Evolutionary conservation across 192 early-diverging fungal genomes (phyloP).

Genomic region (Backusella sp.): DNA sequence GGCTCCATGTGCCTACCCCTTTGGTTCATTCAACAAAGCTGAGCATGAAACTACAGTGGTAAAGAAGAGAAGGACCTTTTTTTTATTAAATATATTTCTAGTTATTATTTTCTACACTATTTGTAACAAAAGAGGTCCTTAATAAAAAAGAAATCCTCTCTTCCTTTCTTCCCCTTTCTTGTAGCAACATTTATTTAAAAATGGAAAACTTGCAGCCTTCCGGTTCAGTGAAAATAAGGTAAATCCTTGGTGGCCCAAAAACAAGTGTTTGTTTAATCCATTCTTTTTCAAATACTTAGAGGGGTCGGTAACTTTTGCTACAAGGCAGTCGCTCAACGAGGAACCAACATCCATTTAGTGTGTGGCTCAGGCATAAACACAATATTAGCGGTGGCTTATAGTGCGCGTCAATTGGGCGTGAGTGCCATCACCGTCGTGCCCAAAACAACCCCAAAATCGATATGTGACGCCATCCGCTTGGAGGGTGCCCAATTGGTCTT

Average conservation of each 20-base stretch:
- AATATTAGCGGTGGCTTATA: slow-evolving; percentile 64
- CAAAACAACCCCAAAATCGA: slow-evolving; percentile 38
- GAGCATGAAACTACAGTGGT: slow-evolving; percentile 34
- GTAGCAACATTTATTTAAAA: slow-evolving; percentile 71
- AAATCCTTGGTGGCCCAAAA: background rate
- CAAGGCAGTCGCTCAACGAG: slow-evolving; percentile 46
- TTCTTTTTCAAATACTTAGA: slow-evolving; percentile 25
- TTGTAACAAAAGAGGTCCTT: background rate
- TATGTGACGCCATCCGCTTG: slow-evolving; percentile 55
- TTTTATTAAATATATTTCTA: background rate
- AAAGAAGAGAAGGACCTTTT: background rate
- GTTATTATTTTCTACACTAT: background rate
- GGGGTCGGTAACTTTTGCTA: slow-evolving; percentile 63
- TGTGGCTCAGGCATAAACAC: slow-evolving; percentile 65
- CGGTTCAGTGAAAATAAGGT: slow-evolving; percentile 77
- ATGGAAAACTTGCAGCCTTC: slow-evolving; percentile 75
- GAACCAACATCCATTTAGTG: slow-evolving; percentile 49
- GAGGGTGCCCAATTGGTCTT: slow-evolving; percentile 58
- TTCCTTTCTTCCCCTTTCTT: background rate
- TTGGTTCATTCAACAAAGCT: slow-evolving; percentile 47
- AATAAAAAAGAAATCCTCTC: background rate
- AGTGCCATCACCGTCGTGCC: slow-evolving; percentile 61
- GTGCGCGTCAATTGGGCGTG: slow-evolving; percentile 58
- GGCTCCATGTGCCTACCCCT: slow-evolving; percentile 47
- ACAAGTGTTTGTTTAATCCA: too few species aligned